A percentile compares a stretch with the other conserved stretches of the same genome.
These are phyloP conservation scores for Stephania cephalantha DNA, from an alignment of 164 flowering plant genomes.

Conservation along the genomic window DNA sequence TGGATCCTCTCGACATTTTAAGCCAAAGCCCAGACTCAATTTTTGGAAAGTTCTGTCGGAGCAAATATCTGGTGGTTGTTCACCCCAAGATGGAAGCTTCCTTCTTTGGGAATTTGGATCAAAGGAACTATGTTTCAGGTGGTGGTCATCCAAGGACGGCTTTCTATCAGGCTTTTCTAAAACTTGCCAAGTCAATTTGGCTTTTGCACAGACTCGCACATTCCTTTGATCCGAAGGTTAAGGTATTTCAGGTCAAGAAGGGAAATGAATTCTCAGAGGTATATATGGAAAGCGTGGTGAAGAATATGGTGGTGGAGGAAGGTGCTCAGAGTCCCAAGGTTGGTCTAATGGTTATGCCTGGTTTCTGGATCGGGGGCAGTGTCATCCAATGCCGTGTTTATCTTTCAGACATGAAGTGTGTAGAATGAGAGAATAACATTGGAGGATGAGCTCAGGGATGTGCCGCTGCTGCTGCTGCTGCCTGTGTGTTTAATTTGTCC, in stretches of 20 bases:
- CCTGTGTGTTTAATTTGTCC: conserved; percentile 13
- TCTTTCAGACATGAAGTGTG: conserved; percentile 63
- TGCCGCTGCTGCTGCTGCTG: conserved; percentile 12
- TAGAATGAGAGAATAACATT: conserved; percentile 33
- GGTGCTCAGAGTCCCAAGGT: conserved; percentile 54
- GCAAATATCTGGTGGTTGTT: conserved; percentile 64
- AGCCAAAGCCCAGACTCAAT: conserved; percentile 74
- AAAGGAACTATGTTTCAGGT: conserved; percentile 60
- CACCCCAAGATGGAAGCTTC: conserved; percentile 96
- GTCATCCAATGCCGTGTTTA: conserved; percentile 77
- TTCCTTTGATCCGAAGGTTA: conserved; percentile 71
- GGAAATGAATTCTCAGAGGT: conserved; percentile 88
- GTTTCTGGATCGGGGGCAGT: conserved; percentile 69
- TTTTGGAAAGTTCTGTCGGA: conserved; percentile 78
- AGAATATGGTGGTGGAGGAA: conserved; percentile 49
- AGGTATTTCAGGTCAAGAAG: conserved; percentile 67
- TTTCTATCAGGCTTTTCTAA: conserved; percentile 89
- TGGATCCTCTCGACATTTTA: conserved; percentile 74
- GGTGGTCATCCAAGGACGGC: conserved; percentile 96
- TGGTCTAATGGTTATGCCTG: conserved; percentile 94
- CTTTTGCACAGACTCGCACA: conserved; percentile 75
- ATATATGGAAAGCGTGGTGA: conserved; percentile 85
- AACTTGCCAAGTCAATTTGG: conserved; percentile 86
- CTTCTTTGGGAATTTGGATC: conserved; percentile 87
- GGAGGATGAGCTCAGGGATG: not conserved